phyloP scores from a whole-genome alignment of 1,139 yeast species.

The Lodderomyces beijingensis region DNA sequence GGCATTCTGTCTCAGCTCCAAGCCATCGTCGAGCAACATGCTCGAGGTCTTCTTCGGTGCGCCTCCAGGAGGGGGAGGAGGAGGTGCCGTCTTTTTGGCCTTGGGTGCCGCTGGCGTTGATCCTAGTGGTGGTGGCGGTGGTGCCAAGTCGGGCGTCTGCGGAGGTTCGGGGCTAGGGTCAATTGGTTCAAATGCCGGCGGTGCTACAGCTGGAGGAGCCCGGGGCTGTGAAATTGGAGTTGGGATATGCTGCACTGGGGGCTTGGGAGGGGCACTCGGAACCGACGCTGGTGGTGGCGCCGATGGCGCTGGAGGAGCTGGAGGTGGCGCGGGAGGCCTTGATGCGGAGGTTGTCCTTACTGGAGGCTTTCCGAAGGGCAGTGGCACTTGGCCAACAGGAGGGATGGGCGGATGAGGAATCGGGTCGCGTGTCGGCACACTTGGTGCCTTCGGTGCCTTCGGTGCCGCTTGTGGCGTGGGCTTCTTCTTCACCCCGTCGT shows the following conservation, averaged over 20 bases:
- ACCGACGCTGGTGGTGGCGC: slow-evolving; percentile 13
- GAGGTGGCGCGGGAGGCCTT: slow-evolving; percentile 5
- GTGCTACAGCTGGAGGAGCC: slow-evolving; percentile 8
- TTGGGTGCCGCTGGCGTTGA: slow-evolving; percentile 14
- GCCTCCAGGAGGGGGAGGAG: slow-evolving; percentile 32
- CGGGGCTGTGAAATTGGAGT: slow-evolving; percentile 5
- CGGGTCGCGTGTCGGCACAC: slow-evolving; percentile 6
- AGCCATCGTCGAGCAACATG: slow-evolving; percentile 12
- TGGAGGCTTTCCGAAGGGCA: background rate
- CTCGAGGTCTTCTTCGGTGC: background rate
- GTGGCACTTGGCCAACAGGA: background rate
- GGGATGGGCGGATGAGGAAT: slow-evolving; percentile 5
- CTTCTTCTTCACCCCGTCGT: slow-evolving; percentile 4
- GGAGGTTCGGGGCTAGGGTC: background rate
- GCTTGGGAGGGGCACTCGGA: slow-evolving; percentile 5
- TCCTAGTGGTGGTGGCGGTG: slow-evolving; percentile 18
- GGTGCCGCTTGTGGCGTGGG: slow-evolving; percentile 5
- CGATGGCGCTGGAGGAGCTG: slow-evolving; percentile 8
- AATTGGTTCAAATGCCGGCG: slow-evolving; percentile 3
- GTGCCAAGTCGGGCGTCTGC: slow-evolving; percentile 9
- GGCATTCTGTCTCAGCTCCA: slow-evolving; percentile 43
- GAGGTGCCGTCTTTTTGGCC: slow-evolving; percentile 26
- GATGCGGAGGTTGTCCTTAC: no score
- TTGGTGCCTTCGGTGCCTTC: slow-evolving; percentile 1
- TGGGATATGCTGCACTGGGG: background rate